Base-by-base conservation (phyloP, 257 asterid genomes). In the Craterostigma plantagineum region DNA sequence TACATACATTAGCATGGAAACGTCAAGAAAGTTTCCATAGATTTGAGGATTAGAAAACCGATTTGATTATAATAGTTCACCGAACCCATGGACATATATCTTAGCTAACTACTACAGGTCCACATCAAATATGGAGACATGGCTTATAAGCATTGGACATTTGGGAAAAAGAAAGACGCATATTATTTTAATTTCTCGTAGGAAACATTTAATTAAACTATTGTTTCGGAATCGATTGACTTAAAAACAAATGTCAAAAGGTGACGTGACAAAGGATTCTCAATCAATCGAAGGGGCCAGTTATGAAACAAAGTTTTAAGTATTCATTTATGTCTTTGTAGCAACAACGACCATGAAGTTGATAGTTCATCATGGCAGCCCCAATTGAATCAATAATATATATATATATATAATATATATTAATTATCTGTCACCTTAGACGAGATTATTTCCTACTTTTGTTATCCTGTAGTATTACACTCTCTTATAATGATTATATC, bases 221-320 rank as follows among this genome's bases (percentile, higher is more conserved):
- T 8, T 39, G 39, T 16, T 34, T 61, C 7, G 35, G 50, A 35
- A 34, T 57, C 52, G 43, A 75, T 76, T 79, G 90, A 79, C 81
- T 40, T 23, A 54, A 50, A 47, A 4, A 43, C 45, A 45, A 68
- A 58, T 52, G 81, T 76, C 68, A 73, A 66, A 61, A 14, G 3
- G 69, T 70, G 90, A 76, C 74, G 73, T 47, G 56, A 0, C 33
- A 60, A n/a, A 60, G 55, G 72, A 63, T 65, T 70, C 74, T 36
- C 78, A 69, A 75, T 75, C 66, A n/a, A 75, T 79, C 69, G 59
- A 66, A 56, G 67, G 84, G 76, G 60, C 92, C 68, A 53, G 92
- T 70, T 75, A 70, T 68, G 76, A 79, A 76, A 63, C 63, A 43
- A 38, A 37, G 39, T 67, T 54, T 62, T 60, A 63, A 64, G 54